phyloP scores from a whole-genome alignment of 257 asterid species.

The Fraxinus americana region DNA sequence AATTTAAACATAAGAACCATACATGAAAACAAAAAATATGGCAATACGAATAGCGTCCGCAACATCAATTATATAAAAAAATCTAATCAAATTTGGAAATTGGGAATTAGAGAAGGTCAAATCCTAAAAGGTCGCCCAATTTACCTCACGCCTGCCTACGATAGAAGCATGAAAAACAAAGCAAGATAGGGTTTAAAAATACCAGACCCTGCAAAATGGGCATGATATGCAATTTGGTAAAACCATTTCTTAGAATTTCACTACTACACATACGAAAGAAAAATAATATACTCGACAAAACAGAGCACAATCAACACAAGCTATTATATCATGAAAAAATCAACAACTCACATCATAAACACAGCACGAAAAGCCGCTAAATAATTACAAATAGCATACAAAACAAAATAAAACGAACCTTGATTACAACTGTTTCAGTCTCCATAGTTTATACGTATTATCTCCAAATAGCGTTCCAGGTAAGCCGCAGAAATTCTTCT shows the following conservation, averaged over 20 bases:
- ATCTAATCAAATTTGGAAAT: not conserved
- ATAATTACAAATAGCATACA: not conserved
- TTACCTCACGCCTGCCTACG: not conserved
- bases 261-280: not conserved
- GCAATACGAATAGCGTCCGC: too few species aligned
- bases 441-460: conserved; percentile 44
- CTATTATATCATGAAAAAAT: not conserved
- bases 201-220: not conserved
- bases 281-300: not conserved
- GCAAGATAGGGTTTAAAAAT: not conserved
- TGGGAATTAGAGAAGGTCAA: not conserved
- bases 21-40: not conserved
- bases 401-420: conserved; percentile 38
- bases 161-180: not conserved
- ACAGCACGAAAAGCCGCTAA: not conserved
- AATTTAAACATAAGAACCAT: not conserved
- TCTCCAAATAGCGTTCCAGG: conserved; percentile 43
- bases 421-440: conserved; percentile 56
- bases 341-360: not conserved
- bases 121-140: not conserved
- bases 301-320: not conserved
- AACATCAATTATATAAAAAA: not conserved
- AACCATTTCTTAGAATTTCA: too few species aligned
- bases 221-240: not conserved
- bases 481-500: conserved; percentile 26